Evolutionary conservation across 176 grass and related monocot species (phyloP), one percentile per base, ranked within the genome.

Genomic region (Zea mays): DNA sequence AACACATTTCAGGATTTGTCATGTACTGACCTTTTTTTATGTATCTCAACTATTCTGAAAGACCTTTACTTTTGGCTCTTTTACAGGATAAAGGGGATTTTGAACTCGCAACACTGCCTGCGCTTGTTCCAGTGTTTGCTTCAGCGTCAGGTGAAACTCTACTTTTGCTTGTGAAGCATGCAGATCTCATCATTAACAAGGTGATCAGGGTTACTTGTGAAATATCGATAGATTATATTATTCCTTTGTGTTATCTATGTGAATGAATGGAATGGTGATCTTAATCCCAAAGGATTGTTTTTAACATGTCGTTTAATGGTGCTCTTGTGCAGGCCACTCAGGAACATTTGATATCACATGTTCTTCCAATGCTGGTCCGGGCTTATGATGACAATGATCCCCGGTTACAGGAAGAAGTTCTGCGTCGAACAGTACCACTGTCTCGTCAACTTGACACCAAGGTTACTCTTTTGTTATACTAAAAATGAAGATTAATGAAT

Each of bases 301-400:
- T 54, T 44, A 68, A 54, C 16, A 61, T 36, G 44, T 46, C 44
- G 27, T 38, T 68, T 52, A 47, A 68, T 66, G 50, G 49, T 40
- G 63, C 52, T 69, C 4, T 41, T 67, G 44, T 67, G 36, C 74
- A 98, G 96, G 92, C 85, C 4, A 67, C 85, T 51, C 85, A 90
- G 65, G 89, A 95, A 61, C 89, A 98, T 76, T 90, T 94, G 90
- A 88, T 95, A 84, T 87, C 78, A 14, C 85, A 89, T 73, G 43
- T 96, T 43, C 92, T 99, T 71, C 96, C 96, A 21, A 96, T 99
- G 96, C 73, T 99, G 12, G 92, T 99, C 19, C 90, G 92, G 19
- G 96, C 96, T 66, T 99, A 87, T 79, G 96, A 99, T 92, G 96
- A 99, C 69, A 95, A 92, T 16, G 92, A 99, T 86, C 88, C 96